Evolutionary conservation across 176 grass and related monocot genomes (phyloP), one percentile per base, ranked within the genome.

Genomic region (Oryza glumipatula): DNA sequence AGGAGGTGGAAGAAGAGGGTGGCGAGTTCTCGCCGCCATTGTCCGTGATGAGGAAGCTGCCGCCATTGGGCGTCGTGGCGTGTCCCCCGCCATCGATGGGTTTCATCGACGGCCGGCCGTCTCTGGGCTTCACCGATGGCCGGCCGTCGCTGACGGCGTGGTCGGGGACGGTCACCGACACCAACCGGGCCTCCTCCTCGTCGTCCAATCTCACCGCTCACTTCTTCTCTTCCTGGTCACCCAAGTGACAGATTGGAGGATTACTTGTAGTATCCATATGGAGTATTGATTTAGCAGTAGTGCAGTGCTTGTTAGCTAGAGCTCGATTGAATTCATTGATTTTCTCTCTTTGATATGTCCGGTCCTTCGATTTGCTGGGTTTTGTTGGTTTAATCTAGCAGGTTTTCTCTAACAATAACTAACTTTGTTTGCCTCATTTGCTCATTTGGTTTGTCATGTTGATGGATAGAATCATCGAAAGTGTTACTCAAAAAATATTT

Each of bases 141-240:
- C 56, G 70, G 52, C 85, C 65, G 23, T 79, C 75, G 64, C 33
- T 80, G 52, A 70, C 76, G 16, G 6, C 76, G 12, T 76, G 83
- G 35, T 43, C 65, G 4, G 46, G 35, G 4, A 77, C 66, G 9
- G 89, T 80, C 65, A 69, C 80, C 6, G 89, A 91, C 81, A 17
- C 85, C 23, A 91, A 87, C 71, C 63, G 81, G 16, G 89, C 89
- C 11, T 90, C 89, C 0, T 80, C 89, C 0, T 91, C 89, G 0
- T 90, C 84, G 43, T 91, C 85, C 83, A 89, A 85, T 19, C 35
- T 81, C 22, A 71, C 77, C 63, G 46, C 76, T 23, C 76, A 83
- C 6, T 84, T 83, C 80, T 90, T 86, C 80, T 91, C 89, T 11
- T 66, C 79, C 2, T 90, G 80, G 88, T 74, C 84, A 16, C 51